Base-by-base conservation (phyloP, 225 moss, liverwort and hornwort species). In the Thuidium tamariscinum region DNA sequence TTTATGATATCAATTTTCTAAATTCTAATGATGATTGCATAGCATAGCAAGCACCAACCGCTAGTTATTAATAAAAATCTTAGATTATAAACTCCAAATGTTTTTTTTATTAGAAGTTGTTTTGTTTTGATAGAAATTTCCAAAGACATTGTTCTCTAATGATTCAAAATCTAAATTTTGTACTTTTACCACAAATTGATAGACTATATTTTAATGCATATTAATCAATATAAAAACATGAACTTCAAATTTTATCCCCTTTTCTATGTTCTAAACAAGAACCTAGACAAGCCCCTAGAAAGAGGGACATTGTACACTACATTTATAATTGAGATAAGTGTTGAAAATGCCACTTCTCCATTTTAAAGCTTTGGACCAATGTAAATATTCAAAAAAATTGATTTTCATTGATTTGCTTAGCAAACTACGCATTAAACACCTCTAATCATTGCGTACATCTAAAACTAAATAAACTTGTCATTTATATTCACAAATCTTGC, bases 401-500 rank as follows among this genome's bases (percentile, higher is more conserved):
- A 11, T 72, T 72, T 46, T 34, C 21, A 13, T 41, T 30, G 7
- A 21, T 75, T 51, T 21, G 5, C 14, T 14, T 22, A 3, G 5
- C 1, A 1, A 3, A 3, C 7, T 32, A 20, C 0, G 0, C 13
- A 13, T 22, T 12, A 22, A 51, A 32, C 14, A 23, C 9, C 23
- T 3, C 15, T 5, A n/a, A n/a, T n/a, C n/a, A 5, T 5, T 10
- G 11, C 11, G n/a, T 30, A n/a, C 15, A 52, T n/a, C 22, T 5
- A 9, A n/a, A 52, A 75, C 5, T 2, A 54, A 16, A 54, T 36
- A 0, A 6, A 0, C 3, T 23, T 22, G 14, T 6, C 52, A 76
- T 23, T 49, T n/a, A 22, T 49, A 2, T 11, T 73, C 12, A 49
- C 32, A 48, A 30, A 11, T 48, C 2, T 48, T 49, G 20, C 32